Conservation (phyloP, 2,329 filamentous ascomycete genomes). For the Leptodontidium sp. region DNA sequence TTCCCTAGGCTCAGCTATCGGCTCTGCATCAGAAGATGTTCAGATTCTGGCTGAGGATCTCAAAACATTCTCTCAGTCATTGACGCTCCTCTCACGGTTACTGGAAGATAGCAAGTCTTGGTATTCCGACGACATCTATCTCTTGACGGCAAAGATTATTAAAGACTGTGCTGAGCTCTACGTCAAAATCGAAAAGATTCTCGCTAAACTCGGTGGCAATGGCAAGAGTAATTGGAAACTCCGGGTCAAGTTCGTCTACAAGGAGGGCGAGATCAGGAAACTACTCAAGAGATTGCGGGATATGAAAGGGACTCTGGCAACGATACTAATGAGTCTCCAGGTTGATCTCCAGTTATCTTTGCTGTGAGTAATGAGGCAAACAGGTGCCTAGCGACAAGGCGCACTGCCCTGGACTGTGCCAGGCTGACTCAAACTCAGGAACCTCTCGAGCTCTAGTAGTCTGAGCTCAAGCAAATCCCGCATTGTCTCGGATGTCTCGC, state of each 20-base stretch:
- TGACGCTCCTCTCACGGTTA: constrained; percentile 34
- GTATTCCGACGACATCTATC: constrained; percentile 38
- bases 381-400: not conserved
- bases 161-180: constrained; percentile 37
- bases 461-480: constrained; percentile 27
- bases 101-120: constrained; percentile 35
- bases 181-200: constrained; percentile 37
- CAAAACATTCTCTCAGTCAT: constrained; percentile 34
- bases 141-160: constrained; percentile 39
- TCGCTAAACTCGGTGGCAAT: constrained; percentile 33
- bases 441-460: constrained; percentile 29
- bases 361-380: constrained; percentile 30
- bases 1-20: constrained; percentile 32
- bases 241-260: constrained; percentile 38
- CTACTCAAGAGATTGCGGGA: constrained; percentile 34
- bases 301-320: constrained; percentile 39
- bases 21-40: constrained; percentile 37
- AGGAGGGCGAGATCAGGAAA: constrained; percentile 37
- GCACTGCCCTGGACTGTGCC: not conserved
- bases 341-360: constrained; percentile 40
- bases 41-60: constrained; percentile 34
- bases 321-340: constrained; percentile 39
- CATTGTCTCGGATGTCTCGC: constrained; percentile 20
- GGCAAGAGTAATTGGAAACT: constrained; percentile 36
- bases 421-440: constrained; percentile 24